phyloP scores from a whole-genome alignment of 1,284 basidiomycete species.

The Ceratobasidium theobromae region DNA sequence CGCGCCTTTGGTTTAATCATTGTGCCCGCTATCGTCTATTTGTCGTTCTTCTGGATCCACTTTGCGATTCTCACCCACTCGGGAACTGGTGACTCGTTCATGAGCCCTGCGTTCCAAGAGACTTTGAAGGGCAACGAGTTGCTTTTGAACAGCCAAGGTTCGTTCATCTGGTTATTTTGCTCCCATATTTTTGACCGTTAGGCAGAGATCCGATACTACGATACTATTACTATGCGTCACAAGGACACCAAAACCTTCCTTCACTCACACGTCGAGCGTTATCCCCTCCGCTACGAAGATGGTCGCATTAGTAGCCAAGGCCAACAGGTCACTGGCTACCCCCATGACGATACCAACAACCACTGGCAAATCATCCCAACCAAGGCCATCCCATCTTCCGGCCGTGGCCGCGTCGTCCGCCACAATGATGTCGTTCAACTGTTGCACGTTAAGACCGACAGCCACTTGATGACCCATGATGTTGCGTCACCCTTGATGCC shows the following conservation, averaged over 20 bases:
- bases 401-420: slow-evolving; percentile 84
- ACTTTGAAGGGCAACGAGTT: slow-evolving; percentile 91
- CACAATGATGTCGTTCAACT: slow-evolving; percentile 90
- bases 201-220: slow-evolving; percentile 90
- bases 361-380: slow-evolving; percentile 95
- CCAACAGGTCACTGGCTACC: slow-evolving; percentile 99
- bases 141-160: slow-evolving; percentile 86
- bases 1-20: slow-evolving; percentile 85
- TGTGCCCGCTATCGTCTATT: slow-evolving; percentile 86
- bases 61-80: slow-evolving; percentile 89
- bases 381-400: slow-evolving; percentile 84
- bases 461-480: slow-evolving; percentile 89
- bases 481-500: slow-evolving; percentile 97
- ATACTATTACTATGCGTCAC: slow-evolving; percentile 85
- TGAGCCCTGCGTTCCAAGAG: slow-evolving; percentile 98
- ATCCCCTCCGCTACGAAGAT: slow-evolving; percentile 94
- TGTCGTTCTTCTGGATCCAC: slow-evolving; percentile 96
- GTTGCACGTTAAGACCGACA: slow-evolving; percentile 83
- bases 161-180: slow-evolving; percentile 35
- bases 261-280: slow-evolving; percentile 88
- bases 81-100: slow-evolving; percentile 93
- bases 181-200: neutral
- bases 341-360: slow-evolving; percentile 91
- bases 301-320: slow-evolving; percentile 95
- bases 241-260: slow-evolving; percentile 91